Percentiles rank a stretch among this genome's conserved stretches.
Evolutionary conservation across 768 basidiomycete genomes (phyloP).

Genomic region (Mycena vitilis): DNA sequence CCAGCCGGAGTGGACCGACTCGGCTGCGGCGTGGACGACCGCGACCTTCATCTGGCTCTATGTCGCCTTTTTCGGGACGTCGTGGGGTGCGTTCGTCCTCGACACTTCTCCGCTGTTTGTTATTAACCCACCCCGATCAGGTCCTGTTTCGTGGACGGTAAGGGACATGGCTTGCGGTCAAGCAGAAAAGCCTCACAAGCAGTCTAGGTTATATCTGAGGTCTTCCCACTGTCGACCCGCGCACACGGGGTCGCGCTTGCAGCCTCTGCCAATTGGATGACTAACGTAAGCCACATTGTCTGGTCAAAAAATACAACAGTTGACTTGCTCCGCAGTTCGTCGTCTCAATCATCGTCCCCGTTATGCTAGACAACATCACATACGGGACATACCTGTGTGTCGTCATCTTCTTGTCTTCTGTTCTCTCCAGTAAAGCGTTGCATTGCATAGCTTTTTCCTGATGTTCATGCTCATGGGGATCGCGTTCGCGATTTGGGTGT

Average conservation of each 20-base stretch:
- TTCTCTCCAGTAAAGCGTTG: neutral
- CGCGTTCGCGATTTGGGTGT: constrained; percentile 41
- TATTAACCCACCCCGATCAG: neutral
- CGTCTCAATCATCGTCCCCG: constrained; percentile 45
- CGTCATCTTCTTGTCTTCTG: neutral
- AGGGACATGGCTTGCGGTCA: neutral
- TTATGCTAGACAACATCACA: constrained; percentile 48
- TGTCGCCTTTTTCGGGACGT: constrained; percentile 49
- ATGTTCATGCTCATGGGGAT: constrained; percentile 44
- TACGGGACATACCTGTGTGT: constrained; percentile 48
- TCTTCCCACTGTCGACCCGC: constrained; percentile 55
- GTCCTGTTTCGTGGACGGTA: constrained; percentile 41
- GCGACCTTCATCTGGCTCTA: constrained; percentile 55
- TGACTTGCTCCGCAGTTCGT: constrained; percentile 23
- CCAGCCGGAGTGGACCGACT: constrained; percentile 38
- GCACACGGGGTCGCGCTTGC: constrained; percentile 56
- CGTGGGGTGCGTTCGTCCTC: constrained; percentile 41
- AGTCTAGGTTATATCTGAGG: constrained; percentile 48
- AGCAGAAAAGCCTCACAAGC: neutral
- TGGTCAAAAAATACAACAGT: neutral
- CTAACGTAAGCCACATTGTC: constrained; percentile 39
- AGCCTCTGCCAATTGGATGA: constrained; percentile 55
- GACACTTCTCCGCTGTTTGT: constrained; percentile 21
- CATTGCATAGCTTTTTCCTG: constrained; percentile 36
- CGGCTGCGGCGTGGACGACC: constrained; percentile 43